A percentile compares a stretch with the other conserved stretches of the same genome.
Evolutionary conservation across 192 early-diverging fungal species (phyloP).

Genomic region (Hyaloraphidium curvatum): DNA sequence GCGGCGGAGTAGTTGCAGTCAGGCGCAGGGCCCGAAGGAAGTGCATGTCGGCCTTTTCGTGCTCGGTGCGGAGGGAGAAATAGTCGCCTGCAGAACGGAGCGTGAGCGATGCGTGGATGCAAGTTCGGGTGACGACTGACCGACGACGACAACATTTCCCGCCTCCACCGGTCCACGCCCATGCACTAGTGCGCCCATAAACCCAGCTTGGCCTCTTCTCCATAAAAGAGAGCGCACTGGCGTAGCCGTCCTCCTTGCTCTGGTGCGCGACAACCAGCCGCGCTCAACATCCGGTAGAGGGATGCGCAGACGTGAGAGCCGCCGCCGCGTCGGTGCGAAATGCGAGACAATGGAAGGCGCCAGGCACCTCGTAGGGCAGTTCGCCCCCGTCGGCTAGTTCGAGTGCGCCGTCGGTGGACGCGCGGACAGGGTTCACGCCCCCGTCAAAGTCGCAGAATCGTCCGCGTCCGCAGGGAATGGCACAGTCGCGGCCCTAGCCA

Average conservation of each 20-base stretch:
- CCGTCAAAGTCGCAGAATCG: too few relatives aligned
- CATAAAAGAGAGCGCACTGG: constrained; percentile 68
- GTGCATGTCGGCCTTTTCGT: constrained; percentile 65
- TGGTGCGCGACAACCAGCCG: too few relatives aligned
- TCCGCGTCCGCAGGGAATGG: too few relatives aligned
- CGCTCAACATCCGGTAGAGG: too few relatives aligned
- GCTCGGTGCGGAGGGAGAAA: constrained; percentile 58
- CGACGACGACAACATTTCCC: constrained; percentile 47
- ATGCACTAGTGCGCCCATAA: constrained; percentile 53
- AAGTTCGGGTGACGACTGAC: constrained; percentile 4
- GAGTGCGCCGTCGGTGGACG: too few relatives aligned
- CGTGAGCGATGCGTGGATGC: background rate
- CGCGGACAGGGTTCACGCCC: too few relatives aligned
- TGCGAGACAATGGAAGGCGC: too few relatives aligned
- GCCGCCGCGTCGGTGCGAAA: too few relatives aligned
- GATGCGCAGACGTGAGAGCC: too few relatives aligned
- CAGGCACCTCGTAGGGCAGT: too few relatives aligned
- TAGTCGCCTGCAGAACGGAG: constrained; percentile 72
- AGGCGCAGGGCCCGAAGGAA: constrained; percentile 72
- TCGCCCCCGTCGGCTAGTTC: too few relatives aligned
- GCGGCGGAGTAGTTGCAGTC: constrained; percentile 49
- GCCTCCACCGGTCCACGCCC: constrained; percentile 52
- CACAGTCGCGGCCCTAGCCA: too few relatives aligned
- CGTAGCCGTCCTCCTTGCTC: constrained; percentile 74
- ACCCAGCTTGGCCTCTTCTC: constrained; percentile 50